Conservation (phyloP, 163 green algal genomes). For the Coccomyxa subellipsoidea region DNA sequence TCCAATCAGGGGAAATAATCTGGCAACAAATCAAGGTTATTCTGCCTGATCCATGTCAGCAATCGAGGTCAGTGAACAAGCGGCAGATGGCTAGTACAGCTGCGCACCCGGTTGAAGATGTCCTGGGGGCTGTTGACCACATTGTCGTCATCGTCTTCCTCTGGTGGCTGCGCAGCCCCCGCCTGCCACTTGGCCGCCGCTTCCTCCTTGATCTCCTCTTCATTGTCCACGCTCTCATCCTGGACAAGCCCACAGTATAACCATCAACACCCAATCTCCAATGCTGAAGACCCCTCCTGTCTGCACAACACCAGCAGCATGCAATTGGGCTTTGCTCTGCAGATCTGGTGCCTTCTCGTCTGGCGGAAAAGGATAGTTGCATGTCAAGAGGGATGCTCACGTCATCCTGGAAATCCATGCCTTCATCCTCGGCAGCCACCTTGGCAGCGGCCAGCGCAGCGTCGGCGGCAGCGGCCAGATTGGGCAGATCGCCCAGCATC, state of each 20-base stretch:
- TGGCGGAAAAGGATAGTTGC: too few relatives aligned
- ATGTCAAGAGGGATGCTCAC: neutral
- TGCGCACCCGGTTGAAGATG: neutral
- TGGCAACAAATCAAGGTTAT: too few relatives aligned
- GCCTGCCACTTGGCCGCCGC: neutral
- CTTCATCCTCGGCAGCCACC: conserved; percentile 1
- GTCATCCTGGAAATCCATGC: neutral
- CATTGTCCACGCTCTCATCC: neutral
- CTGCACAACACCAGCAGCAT: too few relatives aligned
- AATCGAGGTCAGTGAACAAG: too few relatives aligned
- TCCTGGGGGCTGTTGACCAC: conserved; percentile 9
- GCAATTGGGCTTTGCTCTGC: too few relatives aligned
- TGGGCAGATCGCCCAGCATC: neutral
- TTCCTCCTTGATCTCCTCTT: neutral
- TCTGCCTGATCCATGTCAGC: too few relatives aligned
- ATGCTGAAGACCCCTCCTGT: too few relatives aligned
- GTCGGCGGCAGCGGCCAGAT: neutral
- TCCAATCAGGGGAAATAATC: too few relatives aligned
- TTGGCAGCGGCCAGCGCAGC: neutral
- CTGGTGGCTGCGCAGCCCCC: neutral
- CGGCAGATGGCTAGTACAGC: neutral
- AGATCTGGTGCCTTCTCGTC: too few relatives aligned
- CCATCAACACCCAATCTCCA: neutral
- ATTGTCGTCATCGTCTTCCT: conserved; percentile 7
- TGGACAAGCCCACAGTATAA: neutral